Conservation (phyloP, 257 asterid species). For the Mentha longifolia region DNA sequence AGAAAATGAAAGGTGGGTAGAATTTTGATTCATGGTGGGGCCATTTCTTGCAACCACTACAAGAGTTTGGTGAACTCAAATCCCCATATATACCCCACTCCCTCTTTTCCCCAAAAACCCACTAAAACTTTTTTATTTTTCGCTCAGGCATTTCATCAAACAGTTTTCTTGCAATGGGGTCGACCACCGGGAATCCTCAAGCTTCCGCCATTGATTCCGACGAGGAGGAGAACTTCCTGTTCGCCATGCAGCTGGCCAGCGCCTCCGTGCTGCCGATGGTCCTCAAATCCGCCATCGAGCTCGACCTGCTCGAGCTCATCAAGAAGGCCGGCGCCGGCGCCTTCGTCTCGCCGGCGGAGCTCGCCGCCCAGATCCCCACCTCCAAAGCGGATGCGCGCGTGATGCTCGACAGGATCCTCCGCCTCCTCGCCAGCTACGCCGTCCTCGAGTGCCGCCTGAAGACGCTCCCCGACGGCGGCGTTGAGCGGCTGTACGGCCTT, state of each 20-base stretch:
- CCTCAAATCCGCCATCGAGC: conserved; percentile 69
- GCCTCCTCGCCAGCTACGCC: conserved; percentile 63
- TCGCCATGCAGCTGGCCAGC: conserved; percentile 71
- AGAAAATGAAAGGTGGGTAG: conserved; percentile 15
- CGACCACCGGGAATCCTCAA: conserved; percentile 26
- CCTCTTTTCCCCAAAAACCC: not conserved
- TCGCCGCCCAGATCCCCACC: conserved; percentile 59
- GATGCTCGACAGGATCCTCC: conserved; percentile 75
- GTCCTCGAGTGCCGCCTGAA: conserved; percentile 54
- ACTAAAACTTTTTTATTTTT: not conserved
- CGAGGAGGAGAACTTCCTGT: conserved; percentile 53
- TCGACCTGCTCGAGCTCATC: conserved; percentile 72
- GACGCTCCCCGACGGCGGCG: conserved; percentile 46
- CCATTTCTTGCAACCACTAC: conserved; percentile 32
- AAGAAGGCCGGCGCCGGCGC: conserved; percentile 66
- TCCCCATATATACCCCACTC: conserved; percentile 32
- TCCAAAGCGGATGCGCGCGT: conserved; percentile 53
- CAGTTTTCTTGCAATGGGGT: conserved; percentile 36
- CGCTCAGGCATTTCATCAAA: conserved; percentile 6
- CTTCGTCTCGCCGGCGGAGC: conserved; percentile 54
- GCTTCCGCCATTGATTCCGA: not conserved
- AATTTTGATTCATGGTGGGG: conserved; percentile 22
- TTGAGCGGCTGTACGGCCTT: conserved; percentile 59
- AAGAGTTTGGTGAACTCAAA: conserved; percentile 33
- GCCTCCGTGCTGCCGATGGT: conserved; percentile 82